Conservation (phyloP, 495 filamentous ascomycete genomes). For the Trichoderma orchidacearum region DNA sequence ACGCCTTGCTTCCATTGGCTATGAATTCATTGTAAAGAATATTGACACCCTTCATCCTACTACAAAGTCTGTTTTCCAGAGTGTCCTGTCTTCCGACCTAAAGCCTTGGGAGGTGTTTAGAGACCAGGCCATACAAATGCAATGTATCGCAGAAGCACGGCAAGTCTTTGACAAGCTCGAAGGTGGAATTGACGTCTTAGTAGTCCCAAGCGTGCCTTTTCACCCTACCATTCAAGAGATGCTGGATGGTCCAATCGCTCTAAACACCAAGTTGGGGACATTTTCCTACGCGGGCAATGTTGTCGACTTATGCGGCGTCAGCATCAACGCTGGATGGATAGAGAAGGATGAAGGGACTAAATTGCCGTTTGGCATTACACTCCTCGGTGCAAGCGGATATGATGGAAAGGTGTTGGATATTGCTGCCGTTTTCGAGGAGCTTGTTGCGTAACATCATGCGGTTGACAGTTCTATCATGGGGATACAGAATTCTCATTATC, state of each 20-base stretch:
- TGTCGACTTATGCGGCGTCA: constrained; percentile 47
- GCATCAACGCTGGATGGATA: constrained; percentile 41
- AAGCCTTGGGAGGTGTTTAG: constrained; percentile 38
- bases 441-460: too few species aligned
- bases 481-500: too few species aligned
- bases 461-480: too few species aligned
- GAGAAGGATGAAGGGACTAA: constrained; percentile 15
- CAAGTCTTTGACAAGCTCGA: constrained; percentile 26
- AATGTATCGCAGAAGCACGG: not conserved
- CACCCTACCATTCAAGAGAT: constrained; percentile 47
- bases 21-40: constrained; percentile 27
- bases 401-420: constrained; percentile 45
- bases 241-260: constrained; percentile 35
- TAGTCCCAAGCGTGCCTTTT: constrained; percentile 47
- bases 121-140: constrained; percentile 29
- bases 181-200: constrained; percentile 38
- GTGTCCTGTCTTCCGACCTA: constrained; percentile 19
- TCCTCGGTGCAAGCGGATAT: constrained; percentile 39
- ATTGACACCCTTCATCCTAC: constrained; percentile 14
- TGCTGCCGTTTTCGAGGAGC: constrained; percentile 38
- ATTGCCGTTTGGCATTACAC: constrained; percentile 51
- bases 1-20: constrained; percentile 39
- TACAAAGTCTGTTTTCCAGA: not conserved
- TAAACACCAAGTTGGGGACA: constrained; percentile 42
- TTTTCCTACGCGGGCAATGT: constrained; percentile 56